Conservation (phyloP, 2,329 filamentous ascomycete species). For the Microdochium trichocladiopsis region DNA sequence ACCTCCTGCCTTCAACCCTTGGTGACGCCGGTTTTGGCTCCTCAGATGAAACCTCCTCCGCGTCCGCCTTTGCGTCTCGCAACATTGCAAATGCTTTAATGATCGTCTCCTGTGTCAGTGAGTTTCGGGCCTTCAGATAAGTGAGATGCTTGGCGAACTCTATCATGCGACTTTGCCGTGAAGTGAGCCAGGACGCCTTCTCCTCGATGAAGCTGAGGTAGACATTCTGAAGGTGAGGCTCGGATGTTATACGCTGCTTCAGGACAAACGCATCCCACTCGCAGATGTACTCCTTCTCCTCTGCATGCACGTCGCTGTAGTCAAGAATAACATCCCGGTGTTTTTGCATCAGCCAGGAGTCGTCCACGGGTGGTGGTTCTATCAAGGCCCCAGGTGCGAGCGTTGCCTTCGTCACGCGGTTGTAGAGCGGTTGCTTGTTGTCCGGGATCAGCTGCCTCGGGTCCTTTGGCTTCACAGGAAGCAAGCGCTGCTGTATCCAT, state of each 20-base stretch:
- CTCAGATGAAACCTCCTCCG: constrained; percentile 13
- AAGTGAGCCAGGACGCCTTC: constrained; percentile 45
- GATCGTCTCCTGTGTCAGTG: constrained; percentile 36
- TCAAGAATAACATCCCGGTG: constrained; percentile 50
- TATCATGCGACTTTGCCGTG: constrained; percentile 35
- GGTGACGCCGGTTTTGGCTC: constrained; percentile 10
- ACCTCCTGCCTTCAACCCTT: constrained; percentile 25
- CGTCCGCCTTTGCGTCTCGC: constrained; percentile 30
- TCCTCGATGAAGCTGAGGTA: constrained; percentile 44
- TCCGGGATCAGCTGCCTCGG: constrained; percentile 37
- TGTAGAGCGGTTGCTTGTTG: constrained; percentile 46
- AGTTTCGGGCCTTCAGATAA: constrained; percentile 40
- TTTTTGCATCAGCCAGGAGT: constrained; percentile 50
- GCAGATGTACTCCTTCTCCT: constrained; percentile 51
- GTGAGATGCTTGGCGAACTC: constrained; percentile 50
- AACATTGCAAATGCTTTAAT: constrained; percentile 33
- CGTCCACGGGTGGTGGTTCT: constrained; percentile 33
- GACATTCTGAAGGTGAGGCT: constrained; percentile 41
- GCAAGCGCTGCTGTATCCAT: background rate
- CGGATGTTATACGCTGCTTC: constrained; percentile 39
- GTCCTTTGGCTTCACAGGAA: constrained; percentile 9
- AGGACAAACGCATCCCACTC: constrained; percentile 52
- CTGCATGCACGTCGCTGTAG: constrained; percentile 45
- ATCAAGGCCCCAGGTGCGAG: constrained; percentile 42
- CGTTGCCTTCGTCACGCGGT: constrained; percentile 46